phyloP scores from a whole-genome alignment of 2,329 filamentous ascomycete genomes.

The Alternaria arborescens region DNA sequence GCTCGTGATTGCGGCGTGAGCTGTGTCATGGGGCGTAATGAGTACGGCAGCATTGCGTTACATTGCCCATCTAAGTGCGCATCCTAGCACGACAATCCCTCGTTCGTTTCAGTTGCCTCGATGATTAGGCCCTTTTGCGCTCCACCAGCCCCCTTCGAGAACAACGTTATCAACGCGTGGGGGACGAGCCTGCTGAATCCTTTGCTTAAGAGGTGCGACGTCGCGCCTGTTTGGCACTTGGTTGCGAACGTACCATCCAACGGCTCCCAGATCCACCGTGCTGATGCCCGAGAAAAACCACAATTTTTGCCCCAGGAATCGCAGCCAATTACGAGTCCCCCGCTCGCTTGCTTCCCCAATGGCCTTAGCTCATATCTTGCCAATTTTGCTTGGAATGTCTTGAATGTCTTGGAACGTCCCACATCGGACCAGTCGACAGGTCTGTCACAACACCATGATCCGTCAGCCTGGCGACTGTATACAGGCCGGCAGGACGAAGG shows the following conservation, averaged over 20 bases:
- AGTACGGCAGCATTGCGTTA: slow-evolving; percentile 20
- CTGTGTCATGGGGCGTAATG: slow-evolving; percentile 13
- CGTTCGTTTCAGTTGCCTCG: slow-evolving; percentile 25
- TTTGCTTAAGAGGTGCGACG: slow-evolving; percentile 23
- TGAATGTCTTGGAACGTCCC: slow-evolving; percentile 10
- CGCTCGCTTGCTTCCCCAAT: slow-evolving; percentile 4
- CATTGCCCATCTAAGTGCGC: slow-evolving; percentile 20
- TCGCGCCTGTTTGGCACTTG: slow-evolving; percentile 8
- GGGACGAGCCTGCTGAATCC: slow-evolving; percentile 6
- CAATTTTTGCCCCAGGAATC: not conserved
- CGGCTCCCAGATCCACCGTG: slow-evolving; percentile 6
- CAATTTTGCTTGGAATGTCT: slow-evolving; percentile 14
- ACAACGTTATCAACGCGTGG: slow-evolving; percentile 29
- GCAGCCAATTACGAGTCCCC: not conserved
- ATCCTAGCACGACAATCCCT: slow-evolving; percentile 16
- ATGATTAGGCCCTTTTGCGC: slow-evolving; percentile 3
- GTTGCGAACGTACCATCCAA: slow-evolving; percentile 8
- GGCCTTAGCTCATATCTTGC: not conserved
- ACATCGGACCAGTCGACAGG: slow-evolving; percentile 3
- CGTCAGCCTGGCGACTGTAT: slow-evolving; percentile 10
- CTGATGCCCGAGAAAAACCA: slow-evolving; percentile 13
- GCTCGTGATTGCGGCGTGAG: slow-evolving; percentile 19
- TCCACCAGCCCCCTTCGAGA: slow-evolving; percentile 7
- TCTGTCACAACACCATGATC: not conserved
- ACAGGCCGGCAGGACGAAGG: not conserved